Base-by-base conservation (phyloP, 805 yeast species). In the Kodamaea jinghongensis region DNA sequence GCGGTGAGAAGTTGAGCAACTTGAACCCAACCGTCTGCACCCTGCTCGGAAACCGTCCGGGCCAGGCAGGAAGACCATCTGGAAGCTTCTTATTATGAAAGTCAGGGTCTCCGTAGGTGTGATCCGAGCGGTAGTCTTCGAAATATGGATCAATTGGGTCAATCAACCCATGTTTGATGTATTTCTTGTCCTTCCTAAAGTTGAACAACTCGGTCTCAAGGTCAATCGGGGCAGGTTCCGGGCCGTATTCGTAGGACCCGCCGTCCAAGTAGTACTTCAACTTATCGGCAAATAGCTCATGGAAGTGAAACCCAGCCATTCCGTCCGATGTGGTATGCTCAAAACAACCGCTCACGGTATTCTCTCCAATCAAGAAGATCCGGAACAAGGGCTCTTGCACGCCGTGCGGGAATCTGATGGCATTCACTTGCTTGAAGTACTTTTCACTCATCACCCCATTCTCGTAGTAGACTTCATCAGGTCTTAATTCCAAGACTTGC, bases 311-410 rank as follows among this genome's bases (percentile, higher is more conserved):
- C 0, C 61, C 71, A 7, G 57, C 67, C 5, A 65, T 48, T 1
- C 72, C 73, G 43, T 67, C 73, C n/a, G 59, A 59, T 10, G 65
- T 52, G 4, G 70, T 58, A 45, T 67, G 73, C 36, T 67, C 73
- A 16, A 63, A 56, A 11, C 35, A 0, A 53, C 51, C 2, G 40
- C 61, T 3, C 58, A 52, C 15, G 22, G 54, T 45, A 16, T 41
- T 41, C 2, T 46, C 37, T 1, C 60, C 65, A 2, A 53, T 37
- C 7, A 65, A 28, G 13, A 60, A 25, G 26, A 65, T 26, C 33
- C 54, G 57, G 47, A 67, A 56, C 14, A 63, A 49, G 4, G 69
- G 68, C 30, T 43, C 43, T 5, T 61, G 51, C 10, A 31, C 39
- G 34, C 55, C 50, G 27, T 61, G 47, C 0, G 29, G 26, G 37